phyloP scores from a whole-genome alignment of 208 protist species.

The Leishmania amazonensis region DNA sequence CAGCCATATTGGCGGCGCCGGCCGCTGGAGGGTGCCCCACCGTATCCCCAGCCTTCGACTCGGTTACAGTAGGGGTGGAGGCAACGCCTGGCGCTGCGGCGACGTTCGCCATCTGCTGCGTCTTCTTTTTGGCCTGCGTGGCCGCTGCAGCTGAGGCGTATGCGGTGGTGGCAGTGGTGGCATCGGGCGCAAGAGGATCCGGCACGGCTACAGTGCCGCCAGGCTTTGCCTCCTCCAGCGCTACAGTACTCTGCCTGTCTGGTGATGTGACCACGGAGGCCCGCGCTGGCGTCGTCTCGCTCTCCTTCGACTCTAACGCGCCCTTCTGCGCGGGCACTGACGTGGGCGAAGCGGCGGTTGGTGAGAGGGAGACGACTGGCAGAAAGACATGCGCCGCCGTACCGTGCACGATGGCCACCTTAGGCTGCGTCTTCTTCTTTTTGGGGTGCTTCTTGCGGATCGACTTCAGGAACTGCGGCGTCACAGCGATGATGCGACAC shows the following conservation, averaged over 20 bases:
- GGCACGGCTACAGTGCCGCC: neutral
- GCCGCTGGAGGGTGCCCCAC: neutral
- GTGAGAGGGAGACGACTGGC: neutral
- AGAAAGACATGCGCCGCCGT: conserved; percentile 32
- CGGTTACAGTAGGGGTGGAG: neutral
- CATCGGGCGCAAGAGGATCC: neutral
- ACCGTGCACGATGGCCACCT: conserved; percentile 17
- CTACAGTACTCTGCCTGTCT: neutral
- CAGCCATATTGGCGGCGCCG: neutral
- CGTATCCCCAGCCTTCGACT: neutral
- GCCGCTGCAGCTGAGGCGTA: neutral
- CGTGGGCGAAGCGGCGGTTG: neutral
- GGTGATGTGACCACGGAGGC: neutral
- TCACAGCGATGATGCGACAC: conserved; percentile 52
- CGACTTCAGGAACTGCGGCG: conserved; percentile 51
- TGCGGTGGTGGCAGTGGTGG: neutral
- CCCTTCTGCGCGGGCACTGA: neutral
- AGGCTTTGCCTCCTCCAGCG: neutral
- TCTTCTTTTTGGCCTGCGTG: neutral
- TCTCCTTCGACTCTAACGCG: neutral
- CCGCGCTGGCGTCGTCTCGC: neutral
- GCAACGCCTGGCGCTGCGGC: neutral
- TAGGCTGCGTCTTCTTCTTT: conserved; percentile 34
- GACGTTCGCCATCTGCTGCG: neutral
- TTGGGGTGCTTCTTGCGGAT: conserved; percentile 43